Base-by-base conservation (phyloP, 352 stramenopile genomes). In the Phytophthora multivora region DNA sequence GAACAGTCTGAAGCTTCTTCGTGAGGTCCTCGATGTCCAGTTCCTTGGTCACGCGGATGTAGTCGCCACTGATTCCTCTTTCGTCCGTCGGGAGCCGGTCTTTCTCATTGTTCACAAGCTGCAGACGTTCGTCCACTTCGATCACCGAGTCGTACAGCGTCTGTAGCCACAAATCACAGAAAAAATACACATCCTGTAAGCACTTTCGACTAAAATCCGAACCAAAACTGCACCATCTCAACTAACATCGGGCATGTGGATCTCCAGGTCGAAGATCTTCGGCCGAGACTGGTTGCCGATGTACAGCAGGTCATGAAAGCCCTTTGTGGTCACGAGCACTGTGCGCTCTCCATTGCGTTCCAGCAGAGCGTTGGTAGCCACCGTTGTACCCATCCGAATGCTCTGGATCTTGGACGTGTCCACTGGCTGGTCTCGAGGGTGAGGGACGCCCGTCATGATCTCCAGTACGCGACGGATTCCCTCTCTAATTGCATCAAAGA, bases 301-400 rank as follows among this genome's bases (percentile, higher is more conserved):
- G 73, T 97, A 95, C 19, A 99, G 82, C 50, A 99, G 71, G 75
- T 99, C 97, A 36, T 80, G 79, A 77, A 99, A 99, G 38, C 97
- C 97, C 53, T 93, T 79, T 9, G 97, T 99, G 10, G 93, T 98
- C 6, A 99, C 74, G 2, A 99, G 80, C 45, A 91, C 97, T 58
- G 93, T 98, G 16, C 88, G 81, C 64, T 98, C 96, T 18, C 98
- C 98, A 51, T 99, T 82, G 41, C 97, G 80, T 77, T 99, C 98
- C 30, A 99, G 74, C 66, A 99, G 79, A 5, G 97, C 98, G 70
- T 99, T 99, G n/a, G 98, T 99, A 2, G 98, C 98, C 11, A 99
- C 98, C 4, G 98, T 99, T 8, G 97, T 99, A 16, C 97, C 98
- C 98, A 99, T 99, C 25, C 97, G 88, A 66, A 99, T 99, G 47